Percentiles rank a stretch among this genome's conserved stretches.
phyloP scores from a whole-genome alignment of 805 yeast genomes.

The Yamadazyma phyllophila region DNA sequence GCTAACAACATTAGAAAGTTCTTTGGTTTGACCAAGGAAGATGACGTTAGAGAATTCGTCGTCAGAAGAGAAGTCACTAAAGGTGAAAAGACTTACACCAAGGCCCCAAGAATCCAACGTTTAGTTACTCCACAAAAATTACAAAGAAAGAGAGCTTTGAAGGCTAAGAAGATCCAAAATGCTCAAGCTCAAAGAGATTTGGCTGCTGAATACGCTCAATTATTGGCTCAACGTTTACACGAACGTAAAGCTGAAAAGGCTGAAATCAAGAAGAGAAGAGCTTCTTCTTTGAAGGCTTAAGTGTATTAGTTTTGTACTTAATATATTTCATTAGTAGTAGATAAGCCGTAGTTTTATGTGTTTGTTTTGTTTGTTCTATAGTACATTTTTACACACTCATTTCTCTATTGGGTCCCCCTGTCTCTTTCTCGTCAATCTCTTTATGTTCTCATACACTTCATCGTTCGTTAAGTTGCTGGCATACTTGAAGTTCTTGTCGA shows the following conservation, averaged over 20 bases:
- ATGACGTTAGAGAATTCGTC: slow-evolving; percentile 85
- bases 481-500: slow-evolving; percentile 50
- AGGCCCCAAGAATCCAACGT: slow-evolving; percentile 99
- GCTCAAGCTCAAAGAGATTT: slow-evolving; percentile 99
- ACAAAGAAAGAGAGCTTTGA: slow-evolving; percentile 98
- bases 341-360: no score
- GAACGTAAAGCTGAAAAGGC: slow-evolving; percentile 98
- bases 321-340: neutral
- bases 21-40: slow-evolving; percentile 96
- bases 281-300: slow-evolving; percentile 95
- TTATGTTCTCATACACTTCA: slow-evolving; percentile 63
- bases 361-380: neutral
- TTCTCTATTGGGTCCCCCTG: neutral
- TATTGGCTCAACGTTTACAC: slow-evolving; percentile 96
- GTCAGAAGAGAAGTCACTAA: slow-evolving; percentile 97
- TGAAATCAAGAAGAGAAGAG: slow-evolving; percentile 99
- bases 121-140: slow-evolving; percentile 98
- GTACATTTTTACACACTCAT: neutral
- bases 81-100: slow-evolving; percentile 98
- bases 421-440: slow-evolving; percentile 40
- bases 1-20: slow-evolving; percentile 99
- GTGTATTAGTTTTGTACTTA: slow-evolving; percentile 1
- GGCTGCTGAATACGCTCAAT: slow-evolving; percentile 99
- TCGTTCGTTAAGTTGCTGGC: slow-evolving; percentile 50
- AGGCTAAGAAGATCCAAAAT: slow-evolving; percentile 88